phyloP scores from a whole-genome alignment of 306 rosid species.

The Sphenostylis stenocarpa region DNA sequence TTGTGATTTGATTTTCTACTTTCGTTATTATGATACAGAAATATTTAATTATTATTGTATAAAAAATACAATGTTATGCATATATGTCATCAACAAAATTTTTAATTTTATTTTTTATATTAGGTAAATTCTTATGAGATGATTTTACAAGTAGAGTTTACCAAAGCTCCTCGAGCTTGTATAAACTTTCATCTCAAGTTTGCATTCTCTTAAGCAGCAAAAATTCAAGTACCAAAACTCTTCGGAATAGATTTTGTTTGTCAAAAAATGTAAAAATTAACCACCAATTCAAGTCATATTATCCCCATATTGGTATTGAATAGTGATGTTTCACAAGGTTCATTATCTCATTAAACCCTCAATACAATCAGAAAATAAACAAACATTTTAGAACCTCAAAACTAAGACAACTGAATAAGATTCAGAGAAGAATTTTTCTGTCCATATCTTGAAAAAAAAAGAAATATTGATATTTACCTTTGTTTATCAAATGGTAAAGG shows the following conservation, averaged over 20 bases:
- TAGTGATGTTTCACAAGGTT: not conserved
- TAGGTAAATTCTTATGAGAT: too few species aligned
- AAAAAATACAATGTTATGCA: too few species aligned
- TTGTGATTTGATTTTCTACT: too few species aligned
- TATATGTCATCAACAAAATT: too few species aligned
- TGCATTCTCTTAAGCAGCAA: constrained; percentile 18
- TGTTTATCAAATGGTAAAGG: constrained; percentile 51
- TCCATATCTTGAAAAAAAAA: not conserved
- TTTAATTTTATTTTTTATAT: too few species aligned
- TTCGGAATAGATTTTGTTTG: not conserved
- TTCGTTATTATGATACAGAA: too few species aligned
- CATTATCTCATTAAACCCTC: not conserved
- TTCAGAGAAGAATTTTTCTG: not conserved
- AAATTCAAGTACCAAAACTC: constrained; percentile 12
- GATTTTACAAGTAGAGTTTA: too few species aligned
- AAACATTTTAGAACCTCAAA: not conserved
- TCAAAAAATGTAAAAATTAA: not conserved
- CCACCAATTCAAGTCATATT: not conserved
- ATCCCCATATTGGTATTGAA: constrained; percentile 7
- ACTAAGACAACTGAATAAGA: not conserved
- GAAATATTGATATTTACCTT: constrained; percentile 43
- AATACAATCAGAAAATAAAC: not conserved
- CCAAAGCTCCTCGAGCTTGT: too few species aligned
- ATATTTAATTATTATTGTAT: too few species aligned
- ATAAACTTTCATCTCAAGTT: too few species aligned